Percentiles rank a stretch among this genome's conserved stretches.
These are phyloP conservation scores for Monascus ruber DNA, from an alignment of 2,329 filamentous ascomycete genomes.

Conservation along the genomic window DNA sequence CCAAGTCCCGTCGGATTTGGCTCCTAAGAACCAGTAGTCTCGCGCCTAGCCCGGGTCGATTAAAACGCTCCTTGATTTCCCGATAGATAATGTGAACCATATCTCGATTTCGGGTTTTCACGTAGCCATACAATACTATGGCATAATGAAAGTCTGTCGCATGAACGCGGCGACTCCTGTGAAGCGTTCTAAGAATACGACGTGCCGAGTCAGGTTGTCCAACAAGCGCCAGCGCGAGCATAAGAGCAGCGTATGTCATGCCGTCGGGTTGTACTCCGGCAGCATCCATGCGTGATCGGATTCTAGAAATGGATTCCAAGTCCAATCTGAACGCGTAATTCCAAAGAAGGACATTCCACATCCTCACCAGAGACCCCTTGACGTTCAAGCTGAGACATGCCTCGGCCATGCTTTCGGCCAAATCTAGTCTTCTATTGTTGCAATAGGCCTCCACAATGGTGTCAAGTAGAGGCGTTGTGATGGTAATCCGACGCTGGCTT, in stretches of 20 bases:
- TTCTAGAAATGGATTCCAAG: slow-evolving; percentile 40
- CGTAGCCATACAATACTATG: slow-evolving; percentile 40
- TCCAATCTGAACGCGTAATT: slow-evolving; percentile 57
- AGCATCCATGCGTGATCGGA: slow-evolving; percentile 46
- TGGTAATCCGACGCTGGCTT: slow-evolving; percentile 39
- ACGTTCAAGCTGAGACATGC: slow-evolving; percentile 43
- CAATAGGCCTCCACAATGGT: slow-evolving; percentile 59
- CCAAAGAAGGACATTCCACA: slow-evolving; percentile 70
- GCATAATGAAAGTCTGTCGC: slow-evolving; percentile 35
- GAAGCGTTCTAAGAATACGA: slow-evolving; percentile 36
- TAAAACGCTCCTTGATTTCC: slow-evolving; percentile 28
- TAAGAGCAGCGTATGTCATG: slow-evolving; percentile 51
- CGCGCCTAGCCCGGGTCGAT: slow-evolving; percentile 19
- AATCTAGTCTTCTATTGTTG: slow-evolving; percentile 40
- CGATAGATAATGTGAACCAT: slow-evolving; percentile 41
- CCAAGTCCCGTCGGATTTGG: slow-evolving; percentile 24
- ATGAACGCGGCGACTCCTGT: slow-evolving; percentile 25
- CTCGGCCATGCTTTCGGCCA: slow-evolving; percentile 50
- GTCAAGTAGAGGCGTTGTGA: slow-evolving; percentile 49
- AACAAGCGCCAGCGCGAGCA: slow-evolving; percentile 44
- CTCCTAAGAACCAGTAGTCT: slow-evolving; percentile 25
- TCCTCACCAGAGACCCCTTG: slow-evolving; percentile 44
- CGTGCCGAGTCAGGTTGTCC: slow-evolving; percentile 45
- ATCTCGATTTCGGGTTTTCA: slow-evolving; percentile 34
- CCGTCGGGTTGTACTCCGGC: slow-evolving; percentile 41